Evolutionary conservation across 2,329 filamentous ascomycete species (phyloP).

Genomic region (Ophiosphaerella narmari): DNA sequence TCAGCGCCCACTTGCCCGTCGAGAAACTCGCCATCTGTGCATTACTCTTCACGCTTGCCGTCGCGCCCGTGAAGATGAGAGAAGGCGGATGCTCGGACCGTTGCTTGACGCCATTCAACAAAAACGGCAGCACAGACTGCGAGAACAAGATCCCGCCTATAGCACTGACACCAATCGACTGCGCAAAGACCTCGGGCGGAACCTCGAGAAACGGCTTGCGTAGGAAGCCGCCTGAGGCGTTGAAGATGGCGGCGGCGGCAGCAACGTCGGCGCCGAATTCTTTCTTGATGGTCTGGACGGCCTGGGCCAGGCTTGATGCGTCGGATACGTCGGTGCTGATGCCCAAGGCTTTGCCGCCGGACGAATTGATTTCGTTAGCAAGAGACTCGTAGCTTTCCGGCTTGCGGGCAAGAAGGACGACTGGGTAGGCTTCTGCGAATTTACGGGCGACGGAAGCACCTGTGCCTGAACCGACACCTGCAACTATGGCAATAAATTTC

Average conservation of each 20-base stretch:
- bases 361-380: constrained; percentile 68
- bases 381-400: constrained; percentile 68
- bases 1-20: constrained; percentile 77
- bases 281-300: constrained; percentile 66
- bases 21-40: constrained; percentile 74
- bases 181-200: constrained; percentile 61
- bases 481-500: constrained; percentile 69
- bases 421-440: constrained; percentile 69
- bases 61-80: constrained; percentile 85
- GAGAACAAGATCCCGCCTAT: constrained; percentile 78
- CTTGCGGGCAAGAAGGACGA: constrained; percentile 74
- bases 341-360: constrained; percentile 72
- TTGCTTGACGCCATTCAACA: constrained; percentile 63
- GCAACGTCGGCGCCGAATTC: constrained; percentile 58
- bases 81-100: constrained; percentile 69
- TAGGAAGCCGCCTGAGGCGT: constrained; percentile 64
- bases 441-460: constrained; percentile 64
- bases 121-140: constrained; percentile 70
- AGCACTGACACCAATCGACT: constrained; percentile 52
- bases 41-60: constrained; percentile 75
- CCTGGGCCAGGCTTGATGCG: constrained; percentile 58
- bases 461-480: constrained; percentile 75
- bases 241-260: constrained; percentile 68
- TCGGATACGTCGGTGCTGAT: constrained; percentile 69
- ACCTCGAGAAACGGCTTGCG: constrained; percentile 66